A percentile compares a stretch with the other conserved stretches of the same genome.
Evolutionary conservation across 306 rosid species (phyloP).

Genomic region (Trifolium fragiferum): DNA sequence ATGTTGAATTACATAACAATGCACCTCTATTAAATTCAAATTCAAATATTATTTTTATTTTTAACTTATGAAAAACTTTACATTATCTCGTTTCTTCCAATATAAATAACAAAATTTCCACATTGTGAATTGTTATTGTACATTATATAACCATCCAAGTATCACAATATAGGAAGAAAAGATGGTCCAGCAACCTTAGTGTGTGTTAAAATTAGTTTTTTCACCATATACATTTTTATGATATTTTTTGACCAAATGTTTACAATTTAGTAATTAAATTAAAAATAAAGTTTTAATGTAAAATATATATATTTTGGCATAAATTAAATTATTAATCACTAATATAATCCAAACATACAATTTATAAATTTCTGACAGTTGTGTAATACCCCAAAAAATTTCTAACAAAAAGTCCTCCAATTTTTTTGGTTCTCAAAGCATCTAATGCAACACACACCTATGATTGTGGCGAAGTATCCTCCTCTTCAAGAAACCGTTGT

Average conservation of each 20-base stretch:
- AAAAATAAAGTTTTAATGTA: not conserved
- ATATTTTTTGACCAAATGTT: no score
- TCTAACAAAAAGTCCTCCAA: slow-evolving; percentile 32
- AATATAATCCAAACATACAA: not conserved
- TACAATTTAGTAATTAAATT: not conserved
- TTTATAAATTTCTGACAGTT: not conserved
- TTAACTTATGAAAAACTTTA: no score
- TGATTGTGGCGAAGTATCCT: slow-evolving; percentile 60
- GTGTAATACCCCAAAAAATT: not conserved
- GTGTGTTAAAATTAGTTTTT: not conserved
- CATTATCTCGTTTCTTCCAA: not conserved
- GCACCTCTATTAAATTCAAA: no score
- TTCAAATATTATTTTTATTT: no score
- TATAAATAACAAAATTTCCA: not conserved
- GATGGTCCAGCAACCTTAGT: no score
- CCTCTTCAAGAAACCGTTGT: slow-evolving; percentile 52
- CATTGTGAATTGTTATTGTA: not conserved
- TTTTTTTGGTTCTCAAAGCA: slow-evolving; percentile 35
- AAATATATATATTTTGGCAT: not conserved
- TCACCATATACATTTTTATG: not conserved
- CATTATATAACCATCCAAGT: not conserved
- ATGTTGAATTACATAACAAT: no score
- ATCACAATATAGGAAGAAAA: no score
- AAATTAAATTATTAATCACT: not conserved
- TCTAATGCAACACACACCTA: slow-evolving; percentile 50